These are phyloP conservation scores for Neobulgaria alba DNA, from an alignment of 2,329 filamentous ascomycete species.

Conservation along the genomic window DNA sequence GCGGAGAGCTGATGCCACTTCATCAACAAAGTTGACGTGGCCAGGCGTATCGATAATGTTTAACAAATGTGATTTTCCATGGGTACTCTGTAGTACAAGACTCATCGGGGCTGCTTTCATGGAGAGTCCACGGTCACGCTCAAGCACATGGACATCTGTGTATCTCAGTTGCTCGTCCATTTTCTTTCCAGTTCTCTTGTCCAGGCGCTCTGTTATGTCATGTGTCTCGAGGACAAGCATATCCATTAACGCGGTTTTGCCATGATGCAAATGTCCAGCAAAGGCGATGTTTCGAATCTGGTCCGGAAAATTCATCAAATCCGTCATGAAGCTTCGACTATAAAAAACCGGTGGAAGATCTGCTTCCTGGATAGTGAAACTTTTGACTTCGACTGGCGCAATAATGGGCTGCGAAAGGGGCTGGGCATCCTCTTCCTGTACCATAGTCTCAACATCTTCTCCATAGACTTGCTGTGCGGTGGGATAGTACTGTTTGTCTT, in stretches of 20 bases:
- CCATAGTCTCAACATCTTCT: constrained; percentile 85
- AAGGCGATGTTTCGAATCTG: constrained; percentile 90
- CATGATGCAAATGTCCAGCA: constrained; percentile 89
- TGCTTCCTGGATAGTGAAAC: constrained; percentile 87
- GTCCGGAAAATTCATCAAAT: constrained; percentile 91
- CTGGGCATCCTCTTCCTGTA: constrained; percentile 96
- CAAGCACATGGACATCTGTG: constrained; percentile 83
- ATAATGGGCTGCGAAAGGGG: constrained; percentile 88
- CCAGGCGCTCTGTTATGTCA: constrained; percentile 68
- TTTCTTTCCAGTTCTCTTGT: constrained; percentile 72
- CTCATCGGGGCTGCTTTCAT: constrained; percentile 95
- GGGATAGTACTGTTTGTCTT: constrained; percentile 99
- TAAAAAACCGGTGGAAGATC: constrained; percentile 85
- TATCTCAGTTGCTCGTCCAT: constrained; percentile 88
- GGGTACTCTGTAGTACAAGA: constrained; percentile 76
- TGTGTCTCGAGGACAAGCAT: constrained; percentile 97
- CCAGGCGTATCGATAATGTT: constrained; percentile 95
- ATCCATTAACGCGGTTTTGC: constrained; percentile 97
- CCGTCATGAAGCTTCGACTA: constrained; percentile 85
- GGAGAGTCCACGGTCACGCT: constrained; percentile 82
- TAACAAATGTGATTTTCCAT: constrained; percentile 88
- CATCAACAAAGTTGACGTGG: constrained; percentile 97
- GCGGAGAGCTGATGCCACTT: constrained; percentile 81
- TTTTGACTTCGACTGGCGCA: constrained; percentile 86
- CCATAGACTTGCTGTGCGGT: constrained; percentile 97